Evolutionary conservation across 2,329 filamentous ascomycete genomes (phyloP).

Genomic region (Fusarium sp.): DNA sequence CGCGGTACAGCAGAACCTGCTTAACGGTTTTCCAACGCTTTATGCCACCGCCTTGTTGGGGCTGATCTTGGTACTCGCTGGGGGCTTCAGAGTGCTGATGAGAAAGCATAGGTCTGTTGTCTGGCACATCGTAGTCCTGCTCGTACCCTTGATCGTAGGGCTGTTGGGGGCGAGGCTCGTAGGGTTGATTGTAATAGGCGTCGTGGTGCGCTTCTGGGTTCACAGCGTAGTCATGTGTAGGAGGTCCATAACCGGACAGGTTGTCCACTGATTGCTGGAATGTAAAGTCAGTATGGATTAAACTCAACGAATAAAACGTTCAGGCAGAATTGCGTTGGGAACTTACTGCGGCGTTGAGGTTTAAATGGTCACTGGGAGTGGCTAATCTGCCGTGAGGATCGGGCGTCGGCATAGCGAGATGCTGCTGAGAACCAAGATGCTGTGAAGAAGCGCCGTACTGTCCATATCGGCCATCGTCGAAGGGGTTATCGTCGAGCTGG

Average conservation of each 20-base stretch:
- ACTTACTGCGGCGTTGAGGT: slow-evolving; percentile 86
- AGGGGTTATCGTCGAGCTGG: slow-evolving; percentile 79
- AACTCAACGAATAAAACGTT: background rate
- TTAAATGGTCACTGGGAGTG: slow-evolving; percentile 80
- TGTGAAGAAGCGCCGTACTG: slow-evolving; percentile 47
- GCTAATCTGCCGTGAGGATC: slow-evolving; percentile 54
- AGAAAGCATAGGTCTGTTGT: slow-evolving; percentile 80
- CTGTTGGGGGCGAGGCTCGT: slow-evolving; percentile 49
- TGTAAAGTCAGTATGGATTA: slow-evolving; percentile 15
- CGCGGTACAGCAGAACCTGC: slow-evolving; percentile 95
- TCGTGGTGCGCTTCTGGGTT: slow-evolving; percentile 79
- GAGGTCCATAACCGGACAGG: slow-evolving; percentile 59
- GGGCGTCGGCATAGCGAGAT: slow-evolving; percentile 48
- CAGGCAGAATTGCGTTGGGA: background rate
- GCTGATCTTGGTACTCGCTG: slow-evolving; percentile 61
- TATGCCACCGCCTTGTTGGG: slow-evolving; percentile 62
- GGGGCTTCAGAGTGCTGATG: slow-evolving; percentile 64
- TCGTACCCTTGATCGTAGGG: slow-evolving; percentile 81
- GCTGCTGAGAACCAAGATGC: slow-evolving; percentile 39
- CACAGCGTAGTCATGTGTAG: slow-evolving; percentile 74
- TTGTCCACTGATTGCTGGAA: slow-evolving; percentile 65
- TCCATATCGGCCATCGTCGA: slow-evolving; percentile 78
- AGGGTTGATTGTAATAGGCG: slow-evolving; percentile 31
- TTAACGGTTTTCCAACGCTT: slow-evolving; percentile 98
- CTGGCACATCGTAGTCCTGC: slow-evolving; percentile 76